phyloP scores from a whole-genome alignment of 1,139 yeast species.

The Yamadazyma atlantica region DNA sequence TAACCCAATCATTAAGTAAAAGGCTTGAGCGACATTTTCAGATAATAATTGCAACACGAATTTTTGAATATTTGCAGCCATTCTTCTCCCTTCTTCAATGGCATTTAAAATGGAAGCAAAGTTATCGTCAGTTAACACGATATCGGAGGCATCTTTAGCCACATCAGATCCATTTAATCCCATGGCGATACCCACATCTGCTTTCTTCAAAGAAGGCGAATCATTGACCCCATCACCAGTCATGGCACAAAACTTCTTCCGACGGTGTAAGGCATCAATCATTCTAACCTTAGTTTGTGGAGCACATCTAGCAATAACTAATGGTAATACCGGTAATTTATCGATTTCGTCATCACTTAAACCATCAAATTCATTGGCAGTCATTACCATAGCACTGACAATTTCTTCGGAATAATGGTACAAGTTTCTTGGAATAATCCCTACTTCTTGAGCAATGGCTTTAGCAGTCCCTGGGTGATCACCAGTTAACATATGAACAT shows the following conservation, averaged over 20 bases:
- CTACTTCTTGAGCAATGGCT: constrained; percentile 84
- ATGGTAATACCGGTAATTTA: constrained; percentile 65
- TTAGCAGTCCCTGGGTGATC: constrained; percentile 83
- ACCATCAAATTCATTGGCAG: constrained; percentile 70
- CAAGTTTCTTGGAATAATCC: constrained; percentile 71
- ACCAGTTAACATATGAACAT: constrained; percentile 84
- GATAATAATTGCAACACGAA: constrained; percentile 79
- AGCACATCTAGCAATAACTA: constrained; percentile 83
- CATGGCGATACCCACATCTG: constrained; percentile 90
- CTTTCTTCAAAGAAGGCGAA: constrained; percentile 75
- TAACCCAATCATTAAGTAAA: constrained; percentile 68
- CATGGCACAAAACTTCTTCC: constrained; percentile 74
- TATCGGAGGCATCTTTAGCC: constrained; percentile 79
- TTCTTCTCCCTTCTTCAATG: constrained; percentile 80
- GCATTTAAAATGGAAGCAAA: constrained; percentile 77
- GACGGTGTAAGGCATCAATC: constrained; percentile 79
- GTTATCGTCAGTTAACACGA: constrained; percentile 72
- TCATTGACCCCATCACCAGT: constrained; percentile 90
- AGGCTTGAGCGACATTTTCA: constrained; percentile 76
- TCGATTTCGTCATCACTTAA: constrained; percentile 66
- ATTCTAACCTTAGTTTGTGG: constrained; percentile 83
- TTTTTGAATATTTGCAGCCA: constrained; percentile 79
- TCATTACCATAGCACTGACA: constrained; percentile 69
- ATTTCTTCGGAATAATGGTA: constrained; percentile 63
- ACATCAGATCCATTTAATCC: constrained; percentile 81